Evolutionary conservation across 2,329 filamentous ascomycete genomes (phyloP), one percentile per base, ranked within the genome.

Genomic region (Lasiodiplodia hormozganensis): DNA sequence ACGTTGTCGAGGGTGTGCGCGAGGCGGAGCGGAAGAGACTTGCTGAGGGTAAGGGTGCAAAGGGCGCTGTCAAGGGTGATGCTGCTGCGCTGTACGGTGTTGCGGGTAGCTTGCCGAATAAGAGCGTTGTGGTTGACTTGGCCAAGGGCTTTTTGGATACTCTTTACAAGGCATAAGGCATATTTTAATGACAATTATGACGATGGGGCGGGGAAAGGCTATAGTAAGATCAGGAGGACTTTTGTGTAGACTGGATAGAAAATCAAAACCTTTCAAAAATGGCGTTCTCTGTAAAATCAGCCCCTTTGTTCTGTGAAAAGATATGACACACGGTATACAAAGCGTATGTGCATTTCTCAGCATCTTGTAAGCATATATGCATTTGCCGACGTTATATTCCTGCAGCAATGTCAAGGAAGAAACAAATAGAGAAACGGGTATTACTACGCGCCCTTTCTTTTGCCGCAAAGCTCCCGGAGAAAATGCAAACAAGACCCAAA

Each of bases 31-130:
- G 92, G 68, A 91, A 90, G 71, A 85, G 91, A 62, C 83, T 88
- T 53, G 90, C 88, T 1, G 89, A 93, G 81, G 90, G 90, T 12
- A 91, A 89, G 80, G 85, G 85, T 6, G 82, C 81, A 65, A 85
- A 86, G 71, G 85, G 84, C 6, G 89, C 78, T 3, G 82, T 88
- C 28, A 86, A 89, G 73, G 93, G 93, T 1, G 92, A 97, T 78
- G 89, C 93, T 16, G 92, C 93, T 1, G 94, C 94, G 4, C 82
- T 99, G 70, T 99, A 99, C 80, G 96, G 96, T 67, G 94, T 99
- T 68, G 96, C 96, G 0, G 96, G 96, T 6, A 96, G 92, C 76
- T 81, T 99, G 79, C 96, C 96, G 1, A 96, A 99, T 79, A 98
- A 98, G 87, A 93, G 92, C 73, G 90, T 99, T 40, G 94, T 99